Evolutionary conservation across 164 flowering plant species (phyloP).

Genomic region (Pachysandra terminalis): DNA sequence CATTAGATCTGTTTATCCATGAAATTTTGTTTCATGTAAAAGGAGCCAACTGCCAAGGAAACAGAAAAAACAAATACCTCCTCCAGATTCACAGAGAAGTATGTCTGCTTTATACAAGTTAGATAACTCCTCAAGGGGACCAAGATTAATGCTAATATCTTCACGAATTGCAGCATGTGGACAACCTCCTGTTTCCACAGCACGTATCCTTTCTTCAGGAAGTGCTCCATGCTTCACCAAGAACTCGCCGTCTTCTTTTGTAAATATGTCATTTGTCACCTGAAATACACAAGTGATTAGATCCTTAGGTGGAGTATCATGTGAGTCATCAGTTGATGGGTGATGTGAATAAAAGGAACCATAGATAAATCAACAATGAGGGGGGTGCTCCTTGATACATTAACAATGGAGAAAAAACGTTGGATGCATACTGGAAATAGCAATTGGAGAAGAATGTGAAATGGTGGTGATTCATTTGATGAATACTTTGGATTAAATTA

Average conservation of each 20-base stretch:
- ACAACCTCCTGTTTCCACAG: constrained; percentile 99
- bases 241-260: constrained; percentile 98
- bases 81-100: constrained; percentile 99
- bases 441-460: too few species aligned
- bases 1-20: not conserved
- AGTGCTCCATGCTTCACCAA: constrained; percentile 89
- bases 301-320: not conserved
- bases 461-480: too few species aligned
- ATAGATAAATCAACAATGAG: too few species aligned
- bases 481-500: too few species aligned
- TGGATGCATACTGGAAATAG: too few species aligned
- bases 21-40: not conserved
- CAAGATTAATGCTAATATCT: constrained; percentile 96
- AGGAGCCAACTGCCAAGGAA: not conserved
- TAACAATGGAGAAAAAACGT: too few species aligned
- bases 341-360: too few species aligned
- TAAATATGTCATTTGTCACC: constrained; percentile 98
- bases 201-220: constrained; percentile 96
- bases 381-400: too few species aligned
- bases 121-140: constrained; percentile 96
- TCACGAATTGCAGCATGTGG: constrained; percentile 99
- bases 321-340: not conserved
- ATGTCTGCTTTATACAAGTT: constrained; percentile 80
- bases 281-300: constrained; percentile 14
- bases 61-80: constrained; percentile 49